These are phyloP conservation scores for Xylogone sp. DNA, from an alignment of 2,329 filamentous ascomycete genomes.

Conservation along the genomic window DNA sequence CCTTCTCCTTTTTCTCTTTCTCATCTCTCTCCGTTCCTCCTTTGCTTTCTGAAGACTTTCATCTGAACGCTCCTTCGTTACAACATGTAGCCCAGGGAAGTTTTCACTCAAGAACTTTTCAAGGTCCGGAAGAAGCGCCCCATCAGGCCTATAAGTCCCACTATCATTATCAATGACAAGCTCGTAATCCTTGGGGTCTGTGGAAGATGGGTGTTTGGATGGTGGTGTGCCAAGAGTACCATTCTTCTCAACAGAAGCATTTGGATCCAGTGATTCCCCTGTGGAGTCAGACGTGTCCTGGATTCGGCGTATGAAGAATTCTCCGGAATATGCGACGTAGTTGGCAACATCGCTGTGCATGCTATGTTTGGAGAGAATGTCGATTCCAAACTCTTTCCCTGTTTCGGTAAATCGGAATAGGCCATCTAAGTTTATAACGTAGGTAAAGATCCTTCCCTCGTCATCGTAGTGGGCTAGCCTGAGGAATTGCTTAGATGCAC, in stretches of 20 bases:
- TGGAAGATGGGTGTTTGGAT: slow-evolving; percentile 38
- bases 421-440: slow-evolving; percentile 83
- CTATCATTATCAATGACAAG: slow-evolving; percentile 93
- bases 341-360: slow-evolving; percentile 93
- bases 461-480: slow-evolving; percentile 84
- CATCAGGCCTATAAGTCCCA: slow-evolving; percentile 88
- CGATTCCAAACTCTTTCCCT: slow-evolving; percentile 91
- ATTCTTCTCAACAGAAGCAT: slow-evolving; percentile 42
- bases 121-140: slow-evolving; percentile 67
- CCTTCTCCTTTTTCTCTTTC: slow-evolving; percentile 63
- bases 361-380: slow-evolving; percentile 89
- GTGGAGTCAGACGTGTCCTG: slow-evolving; percentile 44
- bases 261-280: slow-evolving; percentile 31
- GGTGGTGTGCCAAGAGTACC: slow-evolving; percentile 44
- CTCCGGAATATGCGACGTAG: slow-evolving; percentile 88
- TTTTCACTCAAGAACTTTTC: slow-evolving; percentile 67
- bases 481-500: slow-evolving; percentile 76
- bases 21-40: slow-evolving; percentile 60
- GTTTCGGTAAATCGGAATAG: slow-evolving; percentile 91
- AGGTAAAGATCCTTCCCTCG: slow-evolving; percentile 84
- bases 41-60: slow-evolving; percentile 73
- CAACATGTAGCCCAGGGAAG: slow-evolving; percentile 72
- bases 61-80: slow-evolving; percentile 75
- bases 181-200: slow-evolving; percentile 63
- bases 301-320: slow-evolving; percentile 82